Percentiles rank a stretch among this genome's conserved stretches.
phyloP scores from a whole-genome alignment of 2,329 filamentous ascomycete species.

The Sporothrix globosa region DNA sequence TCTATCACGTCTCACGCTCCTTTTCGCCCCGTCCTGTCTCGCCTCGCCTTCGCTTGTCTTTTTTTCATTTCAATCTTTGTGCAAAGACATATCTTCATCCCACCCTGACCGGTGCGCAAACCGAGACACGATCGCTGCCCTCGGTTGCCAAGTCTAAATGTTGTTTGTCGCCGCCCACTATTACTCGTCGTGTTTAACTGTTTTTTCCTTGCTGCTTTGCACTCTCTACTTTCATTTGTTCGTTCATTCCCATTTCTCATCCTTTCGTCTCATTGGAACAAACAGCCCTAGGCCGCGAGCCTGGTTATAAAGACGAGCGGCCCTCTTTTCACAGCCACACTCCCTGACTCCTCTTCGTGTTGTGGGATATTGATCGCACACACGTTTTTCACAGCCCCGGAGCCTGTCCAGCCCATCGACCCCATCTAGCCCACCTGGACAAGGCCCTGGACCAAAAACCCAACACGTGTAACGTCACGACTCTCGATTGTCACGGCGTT shows the following conservation, averaged over 20 bases:
- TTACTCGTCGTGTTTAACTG: not conserved
- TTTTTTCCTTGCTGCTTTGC: not conserved
- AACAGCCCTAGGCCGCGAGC: slow-evolving; percentile 15
- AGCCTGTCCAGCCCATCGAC: not conserved
- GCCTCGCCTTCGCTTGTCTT: slow-evolving; percentile 7
- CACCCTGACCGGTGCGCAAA: slow-evolving; percentile 1
- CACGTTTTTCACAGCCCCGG: slow-evolving; percentile 18
- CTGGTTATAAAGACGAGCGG: slow-evolving; percentile 8
- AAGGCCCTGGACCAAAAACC: not conserved
- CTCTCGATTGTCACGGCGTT: slow-evolving; percentile 11
- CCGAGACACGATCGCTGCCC: slow-evolving; percentile 4
- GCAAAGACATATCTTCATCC: not conserved
- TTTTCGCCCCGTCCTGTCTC: slow-evolving; percentile 15
- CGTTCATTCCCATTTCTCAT: not conserved
- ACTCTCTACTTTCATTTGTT: slow-evolving; percentile 3
- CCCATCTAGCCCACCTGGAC: not conserved
- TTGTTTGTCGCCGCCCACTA: slow-evolving; percentile 14
- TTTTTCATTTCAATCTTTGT: not conserved
- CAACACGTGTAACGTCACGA: slow-evolving; percentile 27
- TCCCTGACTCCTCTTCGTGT: slow-evolving; percentile 14
- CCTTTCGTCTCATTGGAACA: slow-evolving; percentile 21
- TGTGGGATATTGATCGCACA: slow-evolving; percentile 5
- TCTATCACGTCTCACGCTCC: slow-evolving; percentile 6
- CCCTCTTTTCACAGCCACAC: slow-evolving; percentile 24
- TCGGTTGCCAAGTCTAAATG: slow-evolving; percentile 19